phyloP scores from a whole-genome alignment of 768 basidiomycete genomes.

The Dioszegia aurantiaca region DNA sequence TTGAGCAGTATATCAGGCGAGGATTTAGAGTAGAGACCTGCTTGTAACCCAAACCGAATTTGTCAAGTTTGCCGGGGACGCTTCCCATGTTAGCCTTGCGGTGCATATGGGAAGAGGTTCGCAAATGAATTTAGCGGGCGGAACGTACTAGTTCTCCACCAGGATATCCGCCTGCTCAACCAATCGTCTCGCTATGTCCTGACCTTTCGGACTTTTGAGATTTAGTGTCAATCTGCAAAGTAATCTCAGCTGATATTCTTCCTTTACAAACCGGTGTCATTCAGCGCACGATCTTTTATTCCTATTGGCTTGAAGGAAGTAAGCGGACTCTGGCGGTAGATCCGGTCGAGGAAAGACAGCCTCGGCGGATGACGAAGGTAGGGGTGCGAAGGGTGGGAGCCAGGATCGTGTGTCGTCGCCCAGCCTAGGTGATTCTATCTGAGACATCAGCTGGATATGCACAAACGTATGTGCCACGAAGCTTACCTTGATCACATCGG shows the following conservation, averaged over 20 bases:
- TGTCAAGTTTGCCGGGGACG: conserved; percentile 66
- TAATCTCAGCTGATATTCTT: conserved; percentile 5
- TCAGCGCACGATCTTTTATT: conserved; percentile 41
- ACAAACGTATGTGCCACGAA: background rate
- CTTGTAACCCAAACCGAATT: conserved; percentile 81
- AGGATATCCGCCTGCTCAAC: conserved; percentile 75
- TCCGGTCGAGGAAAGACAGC: conserved; percentile 55
- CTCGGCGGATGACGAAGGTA: conserved; percentile 54
- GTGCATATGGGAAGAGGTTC: background rate
- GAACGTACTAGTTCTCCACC: conserved; percentile 69
- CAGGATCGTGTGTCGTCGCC: conserved; percentile 81
- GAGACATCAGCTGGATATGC: background rate
- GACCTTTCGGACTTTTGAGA: conserved; percentile 74
- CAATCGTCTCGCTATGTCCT: conserved; percentile 69
- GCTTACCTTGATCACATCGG: conserved; percentile 83
- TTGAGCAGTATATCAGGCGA: conserved; percentile 77
- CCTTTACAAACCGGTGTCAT: background rate
- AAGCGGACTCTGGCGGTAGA: conserved; percentile 84
- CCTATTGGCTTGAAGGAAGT: conserved; percentile 83
- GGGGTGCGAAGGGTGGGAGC: conserved; percentile 42
- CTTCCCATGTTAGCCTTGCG: too few species aligned
- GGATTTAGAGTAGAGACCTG: conserved; percentile 75
- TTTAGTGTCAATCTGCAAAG: conserved; percentile 66
- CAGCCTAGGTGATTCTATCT: conserved; percentile 50
- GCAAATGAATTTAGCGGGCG: background rate